Conservation (phyloP, 768 basidiomycete genomes). For the Phylloporus sp. region DNA sequence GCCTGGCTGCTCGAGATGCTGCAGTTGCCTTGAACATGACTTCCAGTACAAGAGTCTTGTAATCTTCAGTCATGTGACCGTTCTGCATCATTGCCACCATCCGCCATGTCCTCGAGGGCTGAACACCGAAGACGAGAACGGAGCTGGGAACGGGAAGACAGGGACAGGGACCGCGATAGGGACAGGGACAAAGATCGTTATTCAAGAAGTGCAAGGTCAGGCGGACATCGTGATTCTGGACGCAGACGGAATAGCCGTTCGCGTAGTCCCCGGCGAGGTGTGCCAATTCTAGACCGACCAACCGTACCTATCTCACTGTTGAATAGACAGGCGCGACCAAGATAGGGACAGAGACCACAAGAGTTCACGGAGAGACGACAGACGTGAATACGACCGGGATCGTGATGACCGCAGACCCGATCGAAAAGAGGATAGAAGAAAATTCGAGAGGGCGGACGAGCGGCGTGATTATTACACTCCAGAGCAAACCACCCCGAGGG, state of each 20-base stretch:
- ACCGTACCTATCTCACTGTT: background rate
- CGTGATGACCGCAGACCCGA: constrained; percentile 31
- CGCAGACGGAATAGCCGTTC: constrained; percentile 39
- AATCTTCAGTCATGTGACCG: constrained; percentile 31
- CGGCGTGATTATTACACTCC: constrained; percentile 39
- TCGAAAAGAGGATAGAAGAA: constrained; percentile 30
- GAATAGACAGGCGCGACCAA: constrained; percentile 33
- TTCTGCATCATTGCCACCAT: constrained; percentile 24
- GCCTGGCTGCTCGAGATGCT: constrained; percentile 18
- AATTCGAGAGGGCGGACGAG: constrained; percentile 32
- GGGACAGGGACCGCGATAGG: constrained; percentile 22
- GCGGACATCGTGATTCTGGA: constrained; percentile 31
- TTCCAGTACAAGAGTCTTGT: background rate
- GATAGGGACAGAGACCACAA: constrained; percentile 38
- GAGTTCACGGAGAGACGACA: constrained; percentile 30
- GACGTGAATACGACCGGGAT: constrained; percentile 28
- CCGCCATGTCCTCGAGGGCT: constrained; percentile 53
- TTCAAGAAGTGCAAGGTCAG: constrained; percentile 32
- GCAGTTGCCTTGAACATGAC: constrained; percentile 19
- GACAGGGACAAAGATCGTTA: constrained; percentile 43
- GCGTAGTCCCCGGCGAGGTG: constrained; percentile 33
- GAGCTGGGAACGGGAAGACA: constrained; percentile 53
- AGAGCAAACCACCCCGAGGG: constrained; percentile 30
- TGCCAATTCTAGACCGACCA: background rate
- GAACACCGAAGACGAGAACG: constrained; percentile 56